phyloP scores from a whole-genome alignment of 192 early-diverging fungal species.

The Bifiguratus adelaidae region DNA sequence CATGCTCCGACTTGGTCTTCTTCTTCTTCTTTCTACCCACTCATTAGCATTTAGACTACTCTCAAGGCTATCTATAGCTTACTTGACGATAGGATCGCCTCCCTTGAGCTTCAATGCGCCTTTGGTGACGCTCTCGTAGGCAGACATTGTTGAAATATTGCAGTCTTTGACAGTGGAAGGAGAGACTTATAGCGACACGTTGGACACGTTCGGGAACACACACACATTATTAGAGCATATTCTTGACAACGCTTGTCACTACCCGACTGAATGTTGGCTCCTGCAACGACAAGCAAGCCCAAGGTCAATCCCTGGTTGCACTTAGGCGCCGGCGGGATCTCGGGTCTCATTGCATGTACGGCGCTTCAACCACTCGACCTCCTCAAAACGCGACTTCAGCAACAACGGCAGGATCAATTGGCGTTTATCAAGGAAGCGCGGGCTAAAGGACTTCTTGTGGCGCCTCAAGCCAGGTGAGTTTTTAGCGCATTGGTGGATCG shows the following conservation, averaged over 20 bases:
- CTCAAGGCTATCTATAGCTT: no score
- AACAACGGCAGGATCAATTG: conserved; percentile 44
- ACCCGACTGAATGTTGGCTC: no score
- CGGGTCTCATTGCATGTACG: conserved; percentile 67
- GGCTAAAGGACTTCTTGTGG: conserved; percentile 25
- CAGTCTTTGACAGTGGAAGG: no score
- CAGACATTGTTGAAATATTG: conserved; percentile 25
- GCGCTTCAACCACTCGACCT: conserved; percentile 86
- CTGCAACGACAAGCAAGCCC: not conserved
- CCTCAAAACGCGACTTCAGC: conserved; percentile 70
- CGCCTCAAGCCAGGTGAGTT: conserved; percentile 10
- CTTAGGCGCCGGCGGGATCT: conserved; percentile 64
- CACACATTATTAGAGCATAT: no score
- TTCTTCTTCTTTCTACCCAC: conserved; percentile 45
- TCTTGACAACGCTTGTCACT: no score
- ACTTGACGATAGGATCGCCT: conserved; percentile 24
- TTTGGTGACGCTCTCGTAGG: conserved; percentile 32
- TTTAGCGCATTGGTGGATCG: not conserved
- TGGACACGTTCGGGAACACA: no score
- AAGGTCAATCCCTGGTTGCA: conserved; percentile 39
- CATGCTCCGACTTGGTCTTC: conserved; percentile 24
- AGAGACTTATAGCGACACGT: not conserved
- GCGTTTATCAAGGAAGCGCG: conserved; percentile 30
- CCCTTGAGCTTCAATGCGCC: conserved; percentile 61
- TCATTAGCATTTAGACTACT: no score